A percentile compares a stretch with the other conserved stretches of the same genome.
Evolutionary conservation across 768 basidiomycete genomes (phyloP).

Genomic region (Nevesoporus exiguus): DNA sequence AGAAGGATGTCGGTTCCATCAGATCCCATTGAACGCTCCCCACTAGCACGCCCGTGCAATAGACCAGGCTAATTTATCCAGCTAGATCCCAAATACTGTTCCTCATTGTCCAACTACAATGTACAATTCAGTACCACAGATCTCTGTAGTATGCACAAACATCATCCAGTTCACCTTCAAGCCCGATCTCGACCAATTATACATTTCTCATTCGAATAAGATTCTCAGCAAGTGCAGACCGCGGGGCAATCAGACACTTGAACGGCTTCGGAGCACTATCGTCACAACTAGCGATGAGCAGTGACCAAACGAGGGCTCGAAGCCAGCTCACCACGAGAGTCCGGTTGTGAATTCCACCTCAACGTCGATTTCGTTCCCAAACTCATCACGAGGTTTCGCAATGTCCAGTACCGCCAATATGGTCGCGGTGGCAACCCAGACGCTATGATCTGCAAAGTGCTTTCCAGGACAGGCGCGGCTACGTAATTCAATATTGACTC

Average conservation of each 20-base stretch:
- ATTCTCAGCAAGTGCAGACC: slow-evolving; percentile 10
- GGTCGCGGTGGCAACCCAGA: slow-evolving; percentile 33
- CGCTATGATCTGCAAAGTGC: slow-evolving; percentile 30
- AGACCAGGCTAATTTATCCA: background rate
- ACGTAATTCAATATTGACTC: background rate
- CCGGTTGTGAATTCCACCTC: slow-evolving; percentile 24
- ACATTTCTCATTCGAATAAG: slow-evolving; percentile 16
- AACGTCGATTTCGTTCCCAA: slow-evolving; percentile 31
- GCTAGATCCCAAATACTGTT: slow-evolving; percentile 2
- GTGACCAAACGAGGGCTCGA: background rate
- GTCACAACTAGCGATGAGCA: background rate
- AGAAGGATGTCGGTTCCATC: slow-evolving; percentile 2
- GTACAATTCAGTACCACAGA: slow-evolving; percentile 5
- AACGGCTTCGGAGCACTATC: slow-evolving; percentile 26
- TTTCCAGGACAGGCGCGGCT: slow-evolving; percentile 35
- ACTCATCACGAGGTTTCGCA: slow-evolving; percentile 22
- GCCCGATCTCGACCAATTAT: background rate
- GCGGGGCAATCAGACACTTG: slow-evolving; percentile 18
- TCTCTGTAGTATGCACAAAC: background rate
- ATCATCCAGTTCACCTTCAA: background rate
- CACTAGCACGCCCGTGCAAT: background rate
- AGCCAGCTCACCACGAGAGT: slow-evolving; percentile 11
- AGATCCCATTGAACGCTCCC: slow-evolving; percentile 3
- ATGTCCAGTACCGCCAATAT: slow-evolving; percentile 30
- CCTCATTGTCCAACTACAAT: slow-evolving; percentile 2